A percentile compares a stretch with the other conserved stretches of the same genome.
Conservation (phyloP, 352 stramenopile species). For the Globisporangium abappressorium region DNA sequence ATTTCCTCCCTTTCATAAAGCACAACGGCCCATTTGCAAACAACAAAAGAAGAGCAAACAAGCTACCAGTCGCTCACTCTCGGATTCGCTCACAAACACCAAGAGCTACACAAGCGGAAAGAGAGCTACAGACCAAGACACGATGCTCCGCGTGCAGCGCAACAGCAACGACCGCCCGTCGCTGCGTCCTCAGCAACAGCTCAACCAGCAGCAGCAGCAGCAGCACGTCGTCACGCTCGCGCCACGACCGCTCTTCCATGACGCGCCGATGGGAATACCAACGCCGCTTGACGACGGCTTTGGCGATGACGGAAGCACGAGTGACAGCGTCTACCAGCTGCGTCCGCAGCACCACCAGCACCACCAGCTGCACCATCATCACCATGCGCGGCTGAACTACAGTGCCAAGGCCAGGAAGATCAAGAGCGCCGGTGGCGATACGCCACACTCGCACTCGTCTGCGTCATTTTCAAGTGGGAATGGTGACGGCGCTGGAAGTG, state of each 20-base stretch:
- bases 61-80: neutral
- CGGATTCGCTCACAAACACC: neutral
- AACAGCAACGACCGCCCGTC: slow-evolving; percentile 1
- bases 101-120: neutral
- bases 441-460: neutral
- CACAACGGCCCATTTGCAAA: neutral
- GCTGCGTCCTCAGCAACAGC: neutral
- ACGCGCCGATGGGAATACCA: neutral
- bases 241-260: neutral
- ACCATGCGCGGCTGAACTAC: neutral
- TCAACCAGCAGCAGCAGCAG: neutral
- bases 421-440: neutral
- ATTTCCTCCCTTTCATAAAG: neutral
- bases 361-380: neutral
- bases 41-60: neutral
- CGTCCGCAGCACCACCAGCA: neutral
- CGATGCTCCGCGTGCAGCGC: slow-evolving; percentile 10
- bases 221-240: neutral
- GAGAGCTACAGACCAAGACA: neutral
- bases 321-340: neutral
- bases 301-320: no score
- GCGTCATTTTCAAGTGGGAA: neutral
- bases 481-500: neutral
- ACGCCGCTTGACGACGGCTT: neutral
- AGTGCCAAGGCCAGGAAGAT: slow-evolving; percentile 2